These are phyloP conservation scores for Pleurotus platypus DNA, from an alignment of 768 basidiomycete species.

Conservation along the genomic window DNA sequence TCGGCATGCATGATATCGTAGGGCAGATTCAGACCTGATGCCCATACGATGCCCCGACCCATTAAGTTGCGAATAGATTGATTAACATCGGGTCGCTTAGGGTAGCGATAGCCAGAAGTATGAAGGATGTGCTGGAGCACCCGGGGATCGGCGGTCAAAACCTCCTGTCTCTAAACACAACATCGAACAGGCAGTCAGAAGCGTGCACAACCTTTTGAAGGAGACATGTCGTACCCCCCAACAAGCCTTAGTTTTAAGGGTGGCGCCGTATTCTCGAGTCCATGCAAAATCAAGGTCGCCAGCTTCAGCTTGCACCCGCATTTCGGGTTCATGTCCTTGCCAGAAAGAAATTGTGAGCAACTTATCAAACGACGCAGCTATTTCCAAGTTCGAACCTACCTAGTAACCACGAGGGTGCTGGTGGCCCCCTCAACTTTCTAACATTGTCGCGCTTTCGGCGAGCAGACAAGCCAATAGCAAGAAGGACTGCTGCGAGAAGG, in stretches of 20 bases:
- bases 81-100: slow-evolving; percentile 18
- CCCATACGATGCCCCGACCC: slow-evolving; percentile 24
- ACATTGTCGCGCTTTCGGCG: not conserved
- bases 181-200: not conserved
- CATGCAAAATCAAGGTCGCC: slow-evolving; percentile 27
- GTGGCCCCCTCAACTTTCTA: not conserved
- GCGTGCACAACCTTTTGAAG: not conserved
- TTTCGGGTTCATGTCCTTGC: slow-evolving; percentile 20
- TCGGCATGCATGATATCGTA: not conserved
- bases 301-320: slow-evolving; percentile 19
- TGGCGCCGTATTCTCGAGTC: slow-evolving; percentile 21
- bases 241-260: slow-evolving; percentile 13
- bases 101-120: slow-evolving; percentile 26
- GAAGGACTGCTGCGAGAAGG: not conserved
- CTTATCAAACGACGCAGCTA: not conserved
- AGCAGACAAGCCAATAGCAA: not conserved
- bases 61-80: slow-evolving; percentile 15
- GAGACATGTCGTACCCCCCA: not conserved
- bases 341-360: not conserved
- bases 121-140: slow-evolving; percentile 27
- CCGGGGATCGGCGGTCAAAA: slow-evolving; percentile 28
- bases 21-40: slow-evolving; percentile 21
- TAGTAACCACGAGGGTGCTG: not conserved
- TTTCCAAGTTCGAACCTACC: not conserved
- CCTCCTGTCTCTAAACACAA: slow-evolving; percentile 18